Conservation (phyloP, 306 rosid species). For the Acacia crassicarpa region DNA sequence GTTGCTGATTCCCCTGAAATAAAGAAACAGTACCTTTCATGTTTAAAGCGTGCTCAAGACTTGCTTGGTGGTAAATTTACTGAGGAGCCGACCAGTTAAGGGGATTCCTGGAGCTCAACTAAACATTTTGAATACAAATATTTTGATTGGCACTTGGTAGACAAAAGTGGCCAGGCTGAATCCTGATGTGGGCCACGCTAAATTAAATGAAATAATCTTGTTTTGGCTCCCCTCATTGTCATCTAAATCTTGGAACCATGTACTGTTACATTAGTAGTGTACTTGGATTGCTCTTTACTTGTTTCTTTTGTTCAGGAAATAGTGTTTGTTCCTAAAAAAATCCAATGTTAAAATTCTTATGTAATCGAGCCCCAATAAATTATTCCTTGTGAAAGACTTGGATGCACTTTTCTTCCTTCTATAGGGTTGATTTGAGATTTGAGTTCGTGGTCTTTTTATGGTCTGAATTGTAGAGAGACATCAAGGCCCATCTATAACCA, state of each 20-base stretch:
- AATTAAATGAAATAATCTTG: not conserved
- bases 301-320: not conserved
- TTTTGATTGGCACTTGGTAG: conserved; percentile 24
- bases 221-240: not conserved
- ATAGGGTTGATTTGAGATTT: not conserved
- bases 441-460: not conserved
- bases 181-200: not conserved
- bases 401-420: not conserved
- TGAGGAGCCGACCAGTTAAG: conserved; percentile 21
- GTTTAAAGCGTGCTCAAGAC: conserved; percentile 63
- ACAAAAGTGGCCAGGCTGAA: conserved; percentile 30
- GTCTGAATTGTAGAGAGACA: not conserved
- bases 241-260: not conserved
- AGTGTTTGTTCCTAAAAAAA: not conserved
- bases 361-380: not conserved
- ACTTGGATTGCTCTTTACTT: not conserved
- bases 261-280: not conserved
- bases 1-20: conserved; percentile 52
- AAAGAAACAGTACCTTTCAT: conserved; percentile 67
- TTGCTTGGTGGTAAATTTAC: conserved; percentile 36
- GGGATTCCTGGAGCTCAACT: conserved; percentile 43
- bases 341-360: not conserved
- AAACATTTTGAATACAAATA: conserved; percentile 41
- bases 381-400: not conserved
- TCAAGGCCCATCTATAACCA: not conserved